These are phyloP conservation scores for Corymbia calophylla DNA, from an alignment of 441 rosid genomes.

Conservation along the genomic window DNA sequence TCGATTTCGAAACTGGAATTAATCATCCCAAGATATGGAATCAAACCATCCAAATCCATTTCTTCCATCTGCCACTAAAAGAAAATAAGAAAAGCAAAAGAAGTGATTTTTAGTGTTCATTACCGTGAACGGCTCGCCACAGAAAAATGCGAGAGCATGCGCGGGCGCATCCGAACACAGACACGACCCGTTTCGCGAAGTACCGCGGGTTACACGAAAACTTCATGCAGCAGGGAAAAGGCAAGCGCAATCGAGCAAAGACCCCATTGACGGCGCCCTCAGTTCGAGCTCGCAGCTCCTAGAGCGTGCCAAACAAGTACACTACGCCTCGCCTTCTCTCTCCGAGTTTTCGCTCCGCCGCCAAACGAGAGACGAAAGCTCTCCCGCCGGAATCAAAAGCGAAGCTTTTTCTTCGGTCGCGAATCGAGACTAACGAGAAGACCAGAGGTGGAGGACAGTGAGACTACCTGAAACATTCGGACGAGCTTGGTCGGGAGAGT, in stretches of 20 bases:
- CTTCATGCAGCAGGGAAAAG: neutral
- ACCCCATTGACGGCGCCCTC: neutral
- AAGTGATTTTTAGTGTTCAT: neutral
- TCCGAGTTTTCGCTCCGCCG: neutral
- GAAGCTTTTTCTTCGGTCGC: neutral
- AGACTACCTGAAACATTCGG: neutral
- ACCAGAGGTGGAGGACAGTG: neutral
- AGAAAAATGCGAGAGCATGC: neutral
- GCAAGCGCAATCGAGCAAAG: neutral
- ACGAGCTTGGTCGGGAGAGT: neutral
- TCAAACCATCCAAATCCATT: conserved; percentile 6
- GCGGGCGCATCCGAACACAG: neutral
- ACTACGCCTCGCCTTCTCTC: neutral
- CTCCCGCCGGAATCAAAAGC: neutral
- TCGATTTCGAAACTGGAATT: conserved; percentile 30
- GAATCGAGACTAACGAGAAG: neutral
- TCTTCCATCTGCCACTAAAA: conserved; percentile 15
- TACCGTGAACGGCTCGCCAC: neutral
- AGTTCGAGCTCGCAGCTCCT: neutral
- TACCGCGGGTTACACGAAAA: neutral
- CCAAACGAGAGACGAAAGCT: neutral
- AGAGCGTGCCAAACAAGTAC: neutral
- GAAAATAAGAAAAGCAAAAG: neutral
- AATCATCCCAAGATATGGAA: conserved; percentile 3
- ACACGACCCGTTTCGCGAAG: neutral